Conservation (phyloP, 2,329 filamentous ascomycete species). For the Colletotrichum lupini region DNA sequence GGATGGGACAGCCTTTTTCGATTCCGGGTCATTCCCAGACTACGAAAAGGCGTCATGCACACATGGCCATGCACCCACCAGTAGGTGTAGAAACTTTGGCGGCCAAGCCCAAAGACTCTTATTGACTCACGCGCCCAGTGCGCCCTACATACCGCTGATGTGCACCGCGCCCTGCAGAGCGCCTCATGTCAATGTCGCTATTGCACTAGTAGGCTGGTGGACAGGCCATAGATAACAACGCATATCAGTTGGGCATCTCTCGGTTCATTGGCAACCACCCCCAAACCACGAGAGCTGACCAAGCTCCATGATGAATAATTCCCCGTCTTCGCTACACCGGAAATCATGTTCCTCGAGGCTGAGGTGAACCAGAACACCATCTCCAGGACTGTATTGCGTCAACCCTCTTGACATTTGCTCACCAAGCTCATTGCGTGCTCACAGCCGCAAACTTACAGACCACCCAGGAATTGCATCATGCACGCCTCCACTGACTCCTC, state of each 20-base stretch:
- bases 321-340: not conserved
- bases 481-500: not conserved
- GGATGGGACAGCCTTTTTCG: not conserved
- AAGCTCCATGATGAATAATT: conserved; percentile 5
- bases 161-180: conserved; percentile 18
- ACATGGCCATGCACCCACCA: no score
- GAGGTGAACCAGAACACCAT: conserved; percentile 9
- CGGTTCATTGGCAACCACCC: not conserved
- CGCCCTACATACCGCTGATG: not conserved
- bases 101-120: not conserved
- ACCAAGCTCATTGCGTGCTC: conserved; percentile 14
- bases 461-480: conserved; percentile 6
- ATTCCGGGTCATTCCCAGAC: conserved; percentile 5
- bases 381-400: not conserved
- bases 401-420: not conserved
- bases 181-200: conserved; percentile 18
- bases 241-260: conserved; percentile 1
- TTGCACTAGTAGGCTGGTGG: not conserved
- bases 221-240: not conserved
- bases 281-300: not conserved
- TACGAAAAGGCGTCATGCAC: not conserved
- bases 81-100: no score
- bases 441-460: not conserved
- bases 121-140: conserved; percentile 10
- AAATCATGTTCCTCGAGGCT: not conserved